phyloP scores from a whole-genome alignment of 2,329 filamentous ascomycete genomes.

The Coniella vitis region DNA sequence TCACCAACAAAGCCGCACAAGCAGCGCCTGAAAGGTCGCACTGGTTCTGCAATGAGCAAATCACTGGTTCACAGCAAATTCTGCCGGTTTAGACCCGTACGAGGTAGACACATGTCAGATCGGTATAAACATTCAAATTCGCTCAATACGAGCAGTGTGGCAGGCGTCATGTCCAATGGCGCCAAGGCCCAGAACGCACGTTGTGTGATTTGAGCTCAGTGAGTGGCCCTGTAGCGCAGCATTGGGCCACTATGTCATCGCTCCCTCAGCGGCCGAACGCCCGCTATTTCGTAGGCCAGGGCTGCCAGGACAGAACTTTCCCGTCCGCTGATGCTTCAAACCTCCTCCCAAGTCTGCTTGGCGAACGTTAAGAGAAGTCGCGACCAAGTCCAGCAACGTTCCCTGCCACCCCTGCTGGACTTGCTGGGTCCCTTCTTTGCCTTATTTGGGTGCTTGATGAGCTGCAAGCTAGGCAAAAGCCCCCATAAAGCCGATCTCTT shows the following conservation, averaged over 20 bases:
- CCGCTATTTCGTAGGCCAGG: not conserved
- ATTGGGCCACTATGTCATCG: not conserved
- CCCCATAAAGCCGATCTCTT: not conserved
- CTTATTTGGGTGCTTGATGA: not conserved
- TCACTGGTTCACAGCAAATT: not conserved
- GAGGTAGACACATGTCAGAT: no score
- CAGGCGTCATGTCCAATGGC: not conserved
- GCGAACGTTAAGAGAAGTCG: not conserved
- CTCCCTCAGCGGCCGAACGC: not conserved
- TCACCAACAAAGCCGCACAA: no score
- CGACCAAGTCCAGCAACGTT: not conserved
- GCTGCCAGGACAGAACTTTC: not conserved
- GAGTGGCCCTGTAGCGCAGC: not conserved
- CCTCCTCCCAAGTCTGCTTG: not conserved
- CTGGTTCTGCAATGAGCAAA: not conserved
- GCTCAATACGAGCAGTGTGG: not conserved
- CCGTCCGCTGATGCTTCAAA: not conserved
- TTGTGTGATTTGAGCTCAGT: not conserved
- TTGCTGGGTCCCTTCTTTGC: not conserved
- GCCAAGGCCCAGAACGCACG: not conserved
- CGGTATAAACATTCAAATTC: not conserved
- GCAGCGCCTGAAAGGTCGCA: no score
- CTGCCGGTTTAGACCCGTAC: not conserved
- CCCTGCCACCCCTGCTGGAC: slow-evolving; percentile 6
- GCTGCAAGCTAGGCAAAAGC: no score